Evolutionary conservation across 306 rosid species (phyloP), one percentile per base, ranked within the genome.

Genomic region (Rubus idaeus): DNA sequence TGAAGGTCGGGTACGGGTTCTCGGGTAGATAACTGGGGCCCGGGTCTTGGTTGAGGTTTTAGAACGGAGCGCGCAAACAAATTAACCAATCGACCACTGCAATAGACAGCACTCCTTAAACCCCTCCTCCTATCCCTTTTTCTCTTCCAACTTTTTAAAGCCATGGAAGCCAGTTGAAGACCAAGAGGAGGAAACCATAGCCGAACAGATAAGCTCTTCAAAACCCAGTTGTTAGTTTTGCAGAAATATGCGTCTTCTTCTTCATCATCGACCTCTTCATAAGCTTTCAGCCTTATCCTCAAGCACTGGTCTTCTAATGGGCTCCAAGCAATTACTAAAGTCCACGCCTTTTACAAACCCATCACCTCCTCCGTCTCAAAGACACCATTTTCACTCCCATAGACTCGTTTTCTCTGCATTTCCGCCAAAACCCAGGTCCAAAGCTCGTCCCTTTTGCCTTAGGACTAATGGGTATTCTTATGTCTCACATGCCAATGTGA

Each of bases 231-330:
- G 23, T 35, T 14, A 37, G 12, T 40, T 42, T 44, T 11, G 9
- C 68, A 51, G 39, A 79, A 82, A 45, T 23, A 93, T 93, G 95
- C 90, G 80, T 76, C 83, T 84, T 88, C 91, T 79, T 75, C 79
- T 78, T 62, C 81, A 71, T 53, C 76, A 68, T 45, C 68, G 77
- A 30, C 77, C 87, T 5, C 78, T 87, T 0, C 75, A 46, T 26
- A 81, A 77, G 62, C 87, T 84, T 64, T 82, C 87, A 60, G 71
- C 78, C 35, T 39, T 77, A 20, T 80, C 87, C 64, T 78, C 88
- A 17, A 75, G 63, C n/a, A 42, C 77, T 6, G 40, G 63, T 77
- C 1, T 26, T 57, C 50, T 75, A 30, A 89, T 91, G 96, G 81
- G 76, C 78, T 75, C 94, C 53, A 80, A 80, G 78, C 72, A 73